These are phyloP conservation scores for Trichoderma semiorbis DNA, from an alignment of 2,329 filamentous ascomycete species.

Conservation along the genomic window DNA sequence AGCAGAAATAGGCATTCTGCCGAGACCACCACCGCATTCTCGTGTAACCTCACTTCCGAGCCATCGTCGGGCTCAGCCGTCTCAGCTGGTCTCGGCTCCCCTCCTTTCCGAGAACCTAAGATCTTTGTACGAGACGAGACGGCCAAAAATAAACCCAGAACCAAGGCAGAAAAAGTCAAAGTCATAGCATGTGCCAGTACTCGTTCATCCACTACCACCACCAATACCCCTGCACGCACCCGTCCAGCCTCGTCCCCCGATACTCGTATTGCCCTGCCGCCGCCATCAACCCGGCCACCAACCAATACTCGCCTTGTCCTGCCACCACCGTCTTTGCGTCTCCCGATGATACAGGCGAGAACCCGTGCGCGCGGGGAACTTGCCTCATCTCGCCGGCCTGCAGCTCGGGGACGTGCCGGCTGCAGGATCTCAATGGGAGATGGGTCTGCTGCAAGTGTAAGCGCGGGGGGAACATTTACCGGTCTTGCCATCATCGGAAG, in stretches of 20 bases:
- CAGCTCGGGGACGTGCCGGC: conserved; percentile 45
- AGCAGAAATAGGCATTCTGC: conserved; percentile 20
- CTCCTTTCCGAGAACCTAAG: background rate
- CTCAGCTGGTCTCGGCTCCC: background rate
- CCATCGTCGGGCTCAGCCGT: conserved; percentile 9
- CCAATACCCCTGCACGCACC: conserved; percentile 39
- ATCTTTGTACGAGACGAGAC: background rate
- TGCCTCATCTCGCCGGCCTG: conserved; percentile 47
- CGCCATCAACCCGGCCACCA: conserved; percentile 28
- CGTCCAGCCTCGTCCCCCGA: conserved; percentile 39
- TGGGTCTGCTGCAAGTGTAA: conserved; percentile 52
- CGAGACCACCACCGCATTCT: conserved; percentile 23
- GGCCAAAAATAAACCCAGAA: background rate
- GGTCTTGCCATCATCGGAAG: conserved; percentile 45
- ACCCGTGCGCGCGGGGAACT: conserved; percentile 44
- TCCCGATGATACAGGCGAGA: conserved; percentile 31
- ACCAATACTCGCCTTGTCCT: conserved; percentile 25
- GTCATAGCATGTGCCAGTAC: conserved; percentile 45
- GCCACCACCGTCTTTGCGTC: conserved; percentile 29
- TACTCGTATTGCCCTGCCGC: conserved; percentile 44
- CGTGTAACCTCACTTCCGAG: conserved; percentile 17
- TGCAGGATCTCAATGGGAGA: conserved; percentile 45
- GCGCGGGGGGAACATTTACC: conserved; percentile 43
- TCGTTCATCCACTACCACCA: conserved; percentile 53
- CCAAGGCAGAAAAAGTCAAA: background rate